These are phyloP conservation scores for Pseudogymnoascus sp. DNA, from an alignment of 2,329 filamentous ascomycete genomes.

Conservation along the genomic window DNA sequence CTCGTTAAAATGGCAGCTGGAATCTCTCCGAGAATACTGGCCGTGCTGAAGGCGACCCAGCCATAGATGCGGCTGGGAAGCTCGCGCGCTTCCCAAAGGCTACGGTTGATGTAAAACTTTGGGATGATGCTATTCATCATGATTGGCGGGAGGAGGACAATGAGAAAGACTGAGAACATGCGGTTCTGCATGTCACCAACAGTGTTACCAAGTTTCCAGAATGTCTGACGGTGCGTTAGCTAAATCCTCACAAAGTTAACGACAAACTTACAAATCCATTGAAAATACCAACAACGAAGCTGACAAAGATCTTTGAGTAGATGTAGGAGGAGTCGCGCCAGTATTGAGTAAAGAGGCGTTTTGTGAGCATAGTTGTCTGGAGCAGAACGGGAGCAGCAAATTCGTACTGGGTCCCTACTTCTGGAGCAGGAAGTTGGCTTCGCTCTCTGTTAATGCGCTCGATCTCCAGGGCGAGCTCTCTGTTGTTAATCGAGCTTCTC, in stretches of 20 bases:
- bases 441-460: conserved; percentile 53
- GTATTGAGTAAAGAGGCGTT: conserved; percentile 54
- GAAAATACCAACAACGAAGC: conserved; percentile 49
- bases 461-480: conserved; percentile 52
- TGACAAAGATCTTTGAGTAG: conserved; percentile 43
- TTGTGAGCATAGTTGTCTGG: conserved; percentile 58
- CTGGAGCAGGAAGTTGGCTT: conserved; percentile 36
- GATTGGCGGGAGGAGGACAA: conserved; percentile 54
- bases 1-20: conserved; percentile 38
- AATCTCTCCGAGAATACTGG: conserved; percentile 41
- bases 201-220: conserved; percentile 50
- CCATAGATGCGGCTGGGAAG: conserved; percentile 56
- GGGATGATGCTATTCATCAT: conserved; percentile 53
- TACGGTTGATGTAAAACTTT: conserved; percentile 48
- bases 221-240: conserved; percentile 35
- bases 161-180: conserved; percentile 56
- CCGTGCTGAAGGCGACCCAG: conserved; percentile 54
- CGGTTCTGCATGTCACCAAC: conserved; percentile 46
- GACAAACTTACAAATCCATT: conserved; percentile 41
- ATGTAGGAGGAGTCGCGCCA: conserved; percentile 54
- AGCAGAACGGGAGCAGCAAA: conserved; percentile 62
- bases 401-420: conserved; percentile 50
- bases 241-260: conserved; percentile 24
- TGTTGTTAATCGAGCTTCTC: conserved; percentile 56
- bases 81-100: conserved; percentile 52